Percentiles rank a stretch among this genome's conserved stretches.
phyloP scores from a whole-genome alignment of 2,329 filamentous ascomycete genomes.

The Aphanocladium album region DNA sequence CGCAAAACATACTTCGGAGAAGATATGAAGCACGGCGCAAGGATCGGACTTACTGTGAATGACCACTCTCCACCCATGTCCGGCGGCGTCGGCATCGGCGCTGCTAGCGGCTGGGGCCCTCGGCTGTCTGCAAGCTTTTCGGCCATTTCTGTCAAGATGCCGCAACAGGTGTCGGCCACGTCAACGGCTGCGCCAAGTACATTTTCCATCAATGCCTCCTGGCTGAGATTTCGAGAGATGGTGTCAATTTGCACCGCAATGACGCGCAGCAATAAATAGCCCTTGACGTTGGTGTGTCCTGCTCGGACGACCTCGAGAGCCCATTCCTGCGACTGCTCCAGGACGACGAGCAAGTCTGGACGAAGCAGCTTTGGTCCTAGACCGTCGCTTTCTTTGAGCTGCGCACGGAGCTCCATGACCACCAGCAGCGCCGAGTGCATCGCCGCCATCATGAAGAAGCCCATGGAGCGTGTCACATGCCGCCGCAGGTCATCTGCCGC shows the following conservation, averaged over 20 bases:
- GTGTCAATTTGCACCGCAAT: conserved; percentile 38
- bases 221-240: conserved; percentile 29
- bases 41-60: neutral
- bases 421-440: conserved; percentile 34
- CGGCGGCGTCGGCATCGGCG: conserved; percentile 6
- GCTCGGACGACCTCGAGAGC: conserved; percentile 34
- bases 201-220: conserved; percentile 25
- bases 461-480: conserved; percentile 33
- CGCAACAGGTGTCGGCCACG: neutral
- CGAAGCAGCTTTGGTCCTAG: conserved; percentile 30
- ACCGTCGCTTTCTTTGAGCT: conserved; percentile 36
- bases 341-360: conserved; percentile 36
- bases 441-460: conserved; percentile 34
- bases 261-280: conserved; percentile 38
- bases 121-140: neutral
- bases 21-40: neutral
- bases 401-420: conserved; percentile 34
- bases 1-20: neutral
- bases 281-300: conserved; percentile 53
- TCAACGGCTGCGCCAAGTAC: conserved; percentile 18
- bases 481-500: conserved; percentile 19
- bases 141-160: conserved; percentile 5
- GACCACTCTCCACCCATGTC: conserved; percentile 1
- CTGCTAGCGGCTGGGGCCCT: neutral
- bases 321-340: conserved; percentile 39